Conservation (phyloP, 2,329 filamentous ascomycete genomes). For the Neonectria sp. region DNA sequence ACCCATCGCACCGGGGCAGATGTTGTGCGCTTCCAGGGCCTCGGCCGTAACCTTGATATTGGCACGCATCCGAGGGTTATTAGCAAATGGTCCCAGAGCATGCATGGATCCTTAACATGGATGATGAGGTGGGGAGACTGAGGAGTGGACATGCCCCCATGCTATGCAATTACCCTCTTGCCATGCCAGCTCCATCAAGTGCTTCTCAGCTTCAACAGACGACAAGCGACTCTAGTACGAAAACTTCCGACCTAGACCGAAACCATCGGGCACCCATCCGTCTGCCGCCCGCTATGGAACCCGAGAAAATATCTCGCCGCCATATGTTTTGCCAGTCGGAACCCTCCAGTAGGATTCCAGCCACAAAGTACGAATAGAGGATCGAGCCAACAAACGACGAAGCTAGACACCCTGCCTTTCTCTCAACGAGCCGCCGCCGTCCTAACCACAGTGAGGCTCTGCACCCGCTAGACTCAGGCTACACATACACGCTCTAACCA, state of each 20-base stretch:
- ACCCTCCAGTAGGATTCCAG: constrained; percentile 15
- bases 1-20: background rate
- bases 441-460: background rate
- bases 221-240: background rate
- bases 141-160: background rate
- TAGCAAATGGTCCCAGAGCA: background rate
- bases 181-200: background rate
- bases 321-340: background rate
- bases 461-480: background rate
- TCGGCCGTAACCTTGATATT: background rate
- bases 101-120: constrained; percentile 1
- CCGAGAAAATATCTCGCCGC: constrained; percentile 23
- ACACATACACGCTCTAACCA: background rate
- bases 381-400: background rate
- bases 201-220: too few species aligned
- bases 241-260: too few species aligned
- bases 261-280: background rate
- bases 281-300: background rate
- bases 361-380: background rate
- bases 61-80: background rate
- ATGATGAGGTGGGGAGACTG: constrained; percentile 7
- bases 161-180: background rate
- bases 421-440: background rate
- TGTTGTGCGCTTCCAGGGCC: background rate
- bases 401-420: constrained; percentile 6